These are phyloP conservation scores for Gorgonomyces haynaldii DNA, from an alignment of 192 early-diverging fungal species.

Conservation along the genomic window DNA sequence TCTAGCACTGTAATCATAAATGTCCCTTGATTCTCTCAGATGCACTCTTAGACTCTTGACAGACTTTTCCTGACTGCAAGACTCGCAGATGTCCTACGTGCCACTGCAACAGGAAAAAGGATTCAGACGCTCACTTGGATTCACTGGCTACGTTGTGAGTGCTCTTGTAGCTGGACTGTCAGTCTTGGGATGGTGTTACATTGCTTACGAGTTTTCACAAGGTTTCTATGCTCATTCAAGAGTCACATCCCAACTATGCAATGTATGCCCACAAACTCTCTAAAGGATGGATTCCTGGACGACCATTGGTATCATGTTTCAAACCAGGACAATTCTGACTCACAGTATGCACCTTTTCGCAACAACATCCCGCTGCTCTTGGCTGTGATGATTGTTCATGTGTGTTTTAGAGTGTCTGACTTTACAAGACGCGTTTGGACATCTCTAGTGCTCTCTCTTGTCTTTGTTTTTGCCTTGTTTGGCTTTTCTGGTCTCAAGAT, in stretches of 20 bases:
- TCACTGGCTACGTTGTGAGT: too few species aligned
- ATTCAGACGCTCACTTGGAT: too few species aligned
- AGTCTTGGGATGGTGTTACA: too few species aligned
- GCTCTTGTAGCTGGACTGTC: too few species aligned
- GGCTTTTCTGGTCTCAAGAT: constrained; percentile 75
- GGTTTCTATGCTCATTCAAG: too few species aligned
- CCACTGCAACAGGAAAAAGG: too few species aligned
- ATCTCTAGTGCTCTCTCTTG: constrained; percentile 43
- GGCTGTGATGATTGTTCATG: constrained; percentile 30
- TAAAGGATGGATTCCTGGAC: constrained; percentile 61
- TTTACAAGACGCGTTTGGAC: constrained; percentile 21
- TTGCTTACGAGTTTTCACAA: too few species aligned
- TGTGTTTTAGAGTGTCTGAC: constrained; percentile 14
- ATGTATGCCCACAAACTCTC: constrained; percentile 30
- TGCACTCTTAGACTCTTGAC: too few species aligned
- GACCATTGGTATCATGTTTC: too few species aligned
- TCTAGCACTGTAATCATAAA: constrained; percentile 37
- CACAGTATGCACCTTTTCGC: constrained; percentile 56
- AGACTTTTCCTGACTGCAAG: too few species aligned
- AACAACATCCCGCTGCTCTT: constrained; percentile 45
- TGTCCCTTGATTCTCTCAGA: too few species aligned
- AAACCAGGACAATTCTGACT: constrained; percentile 71
- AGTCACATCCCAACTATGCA: constrained; percentile 25
- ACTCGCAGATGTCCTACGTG: too few species aligned
- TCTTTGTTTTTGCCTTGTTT: constrained; percentile 54